These are phyloP conservation scores for Taphrina confusa DNA, from an alignment of 1,139 yeast genomes.

Conservation along the genomic window DNA sequence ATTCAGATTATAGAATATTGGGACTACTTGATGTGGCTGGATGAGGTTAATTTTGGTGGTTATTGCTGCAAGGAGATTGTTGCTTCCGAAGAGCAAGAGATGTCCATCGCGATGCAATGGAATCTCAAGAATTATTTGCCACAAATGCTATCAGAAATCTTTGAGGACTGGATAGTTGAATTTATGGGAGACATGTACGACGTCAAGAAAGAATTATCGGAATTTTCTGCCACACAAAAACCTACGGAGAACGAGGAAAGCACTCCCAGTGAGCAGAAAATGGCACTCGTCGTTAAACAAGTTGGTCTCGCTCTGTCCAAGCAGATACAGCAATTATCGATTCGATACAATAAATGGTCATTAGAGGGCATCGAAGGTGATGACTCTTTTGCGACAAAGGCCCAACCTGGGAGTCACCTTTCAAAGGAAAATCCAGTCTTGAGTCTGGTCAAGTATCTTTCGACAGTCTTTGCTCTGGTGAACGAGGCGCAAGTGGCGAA, in stretches of 20 bases:
- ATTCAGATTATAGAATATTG: slow-evolving; percentile 74
- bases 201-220: slow-evolving; percentile 48
- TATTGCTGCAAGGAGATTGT: slow-evolving; percentile 45
- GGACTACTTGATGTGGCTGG: slow-evolving; percentile 95
- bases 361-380: slow-evolving; percentile 67
- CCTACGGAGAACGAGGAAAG: slow-evolving; percentile 46
- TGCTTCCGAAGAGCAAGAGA: slow-evolving; percentile 13
- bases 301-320: slow-evolving; percentile 55
- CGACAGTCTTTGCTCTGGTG: slow-evolving; percentile 73
- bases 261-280: slow-evolving; percentile 38
- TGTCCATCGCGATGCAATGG: slow-evolving; percentile 69
- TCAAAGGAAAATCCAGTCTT: slow-evolving; percentile 69
- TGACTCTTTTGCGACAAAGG: slow-evolving; percentile 70
- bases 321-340: slow-evolving; percentile 61
- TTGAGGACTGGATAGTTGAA: slow-evolving; percentile 81
- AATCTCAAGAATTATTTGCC: slow-evolving; percentile 78
- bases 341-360: slow-evolving; percentile 56
- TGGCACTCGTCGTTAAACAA: slow-evolving; percentile 24
- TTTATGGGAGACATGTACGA: slow-evolving; percentile 71
- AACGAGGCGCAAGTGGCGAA: slow-evolving; percentile 67
- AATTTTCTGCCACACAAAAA: slow-evolving; percentile 45
- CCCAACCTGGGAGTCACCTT: slow-evolving; percentile 68
- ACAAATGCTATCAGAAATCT: slow-evolving; percentile 70
- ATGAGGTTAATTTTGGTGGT: slow-evolving; percentile 84
- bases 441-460: slow-evolving; percentile 72